Percentiles rank a stretch among this genome's conserved stretches.
These are phyloP conservation scores for Geosiphon pyriformis DNA, from an alignment of 192 early-diverging fungal species.

Conservation along the genomic window DNA sequence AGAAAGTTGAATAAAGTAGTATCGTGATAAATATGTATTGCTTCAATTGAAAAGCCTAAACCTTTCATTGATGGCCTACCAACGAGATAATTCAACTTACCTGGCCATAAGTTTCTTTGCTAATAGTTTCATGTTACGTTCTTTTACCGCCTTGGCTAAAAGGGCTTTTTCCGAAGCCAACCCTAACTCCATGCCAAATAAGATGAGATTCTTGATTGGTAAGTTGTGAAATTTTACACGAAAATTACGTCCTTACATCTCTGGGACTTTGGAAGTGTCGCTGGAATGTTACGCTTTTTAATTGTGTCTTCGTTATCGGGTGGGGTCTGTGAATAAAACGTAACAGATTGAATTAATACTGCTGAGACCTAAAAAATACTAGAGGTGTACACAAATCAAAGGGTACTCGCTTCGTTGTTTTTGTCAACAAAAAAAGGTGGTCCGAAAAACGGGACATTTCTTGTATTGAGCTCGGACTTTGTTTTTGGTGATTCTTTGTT, in stretches of 20 bases:
- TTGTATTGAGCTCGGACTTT: too few species aligned
- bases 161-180: background rate
- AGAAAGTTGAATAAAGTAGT: background rate
- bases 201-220: background rate
- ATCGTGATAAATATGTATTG: too few species aligned
- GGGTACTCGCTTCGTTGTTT: conserved; percentile 8
- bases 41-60: too few species aligned
- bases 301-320: conserved; percentile 27
- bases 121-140: conserved; percentile 10
- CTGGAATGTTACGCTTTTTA: conserved; percentile 5
- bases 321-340: conserved; percentile 20
- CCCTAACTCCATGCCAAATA: conserved; percentile 2
- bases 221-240: conserved; percentile 20
- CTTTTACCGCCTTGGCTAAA: background rate
- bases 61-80: too few species aligned
- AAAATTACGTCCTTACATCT: conserved; percentile 23
- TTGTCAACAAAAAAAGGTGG: conserved; percentile 32
- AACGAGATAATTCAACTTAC: background rate
- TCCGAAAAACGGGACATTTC: too few species aligned
- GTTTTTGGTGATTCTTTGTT: too few species aligned
- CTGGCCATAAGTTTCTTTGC: background rate
- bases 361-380: too few species aligned
- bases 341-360: background rate
- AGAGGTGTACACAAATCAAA: background rate
- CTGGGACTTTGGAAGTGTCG: conserved; percentile 15